Evolutionary conservation across 257 asterid species (phyloP), one percentile per base, ranked within the genome.

Genomic region (Solanum sejunctum): DNA sequence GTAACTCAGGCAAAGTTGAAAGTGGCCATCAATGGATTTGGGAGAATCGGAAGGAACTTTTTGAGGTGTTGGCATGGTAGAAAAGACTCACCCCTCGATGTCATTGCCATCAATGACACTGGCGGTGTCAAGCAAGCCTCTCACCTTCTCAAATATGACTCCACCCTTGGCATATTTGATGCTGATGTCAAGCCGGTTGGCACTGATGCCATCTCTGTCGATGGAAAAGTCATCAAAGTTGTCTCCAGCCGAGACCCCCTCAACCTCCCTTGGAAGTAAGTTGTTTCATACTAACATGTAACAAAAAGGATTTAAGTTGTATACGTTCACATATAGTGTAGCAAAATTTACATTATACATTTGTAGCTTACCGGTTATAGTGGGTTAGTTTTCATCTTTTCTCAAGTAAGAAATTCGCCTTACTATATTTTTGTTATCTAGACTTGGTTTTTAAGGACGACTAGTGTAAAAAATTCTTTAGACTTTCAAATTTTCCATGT

Each of bases 91-190:
- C 98, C 97, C 1, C 95, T 94, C 9, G 98, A 96, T 36, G 90
- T 95, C 49, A 89, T 96, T 23, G 98, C 92, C 89, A 88, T 96
- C 66, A 96, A 96, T 86, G 99, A 96, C 93, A 92, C 97, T 15
- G 98, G 99, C 0, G 99, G 99, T 56, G 97, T 95, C n/a, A 96
- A 93, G 86, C 99, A 96, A 86, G 99, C 99, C 51, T 92, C 98
- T 77, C 98, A 96, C 93, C 98, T 96, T 85, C 97, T 96, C 89
- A 96, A 96, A 64, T 96, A 96, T 84, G 99, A 96, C 90, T 96
- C 99, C 81, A 96, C 90, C n/a, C 99, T 94, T 55, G 98, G 99
- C 47, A 96, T 91, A 89, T 96, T 96, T 52, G 95, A 93, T 5
- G 98, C 99, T 18, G 94, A 92, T 10, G 99, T 96, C 84, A 90